Percentiles rank a stretch among this genome's conserved stretches.
These are phyloP conservation scores for Myxozyma udenii DNA, from an alignment of 805 yeast genomes.

Conservation along the genomic window DNA sequence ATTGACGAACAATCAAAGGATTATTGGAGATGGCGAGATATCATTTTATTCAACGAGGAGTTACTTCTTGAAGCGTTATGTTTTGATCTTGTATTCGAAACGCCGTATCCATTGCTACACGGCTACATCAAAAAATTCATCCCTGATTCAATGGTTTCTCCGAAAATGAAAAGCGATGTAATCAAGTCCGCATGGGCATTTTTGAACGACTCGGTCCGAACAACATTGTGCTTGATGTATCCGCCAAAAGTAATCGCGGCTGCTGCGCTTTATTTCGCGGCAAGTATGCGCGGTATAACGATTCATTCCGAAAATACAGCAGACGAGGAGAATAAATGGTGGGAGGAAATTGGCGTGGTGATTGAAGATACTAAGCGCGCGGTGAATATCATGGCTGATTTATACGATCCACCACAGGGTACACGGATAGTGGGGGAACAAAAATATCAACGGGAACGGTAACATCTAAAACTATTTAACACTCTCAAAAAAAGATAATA, in stretches of 20 bases:
- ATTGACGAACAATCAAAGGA: constrained; percentile 49
- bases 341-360: constrained; percentile 23
- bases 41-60: constrained; percentile 47
- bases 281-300: constrained; percentile 14
- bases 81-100: constrained; percentile 43
- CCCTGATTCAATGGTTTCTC: constrained; percentile 3
- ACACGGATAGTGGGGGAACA: constrained; percentile 16
- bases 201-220: constrained; percentile 42
- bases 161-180: constrained; percentile 29
- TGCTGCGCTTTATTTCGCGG: constrained; percentile 41
- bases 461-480: no score
- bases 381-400: constrained; percentile 31
- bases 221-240: constrained; percentile 38
- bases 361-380: constrained; percentile 26
- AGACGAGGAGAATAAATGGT: constrained; percentile 17
- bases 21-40: constrained; percentile 53
- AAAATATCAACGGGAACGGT: constrained; percentile 6
- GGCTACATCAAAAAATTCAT: constrained; percentile 26
- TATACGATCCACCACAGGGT: constrained; percentile 17
- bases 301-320: constrained; percentile 3
- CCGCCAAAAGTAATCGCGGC: constrained; percentile 40
- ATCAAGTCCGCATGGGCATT: constrained; percentile 40
- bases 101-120: constrained; percentile 35
- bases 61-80: constrained; percentile 46
- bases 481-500: no score